Conservation (phyloP, 2,329 filamentous ascomycete species). For the Setomelanomma holmii region DNA sequence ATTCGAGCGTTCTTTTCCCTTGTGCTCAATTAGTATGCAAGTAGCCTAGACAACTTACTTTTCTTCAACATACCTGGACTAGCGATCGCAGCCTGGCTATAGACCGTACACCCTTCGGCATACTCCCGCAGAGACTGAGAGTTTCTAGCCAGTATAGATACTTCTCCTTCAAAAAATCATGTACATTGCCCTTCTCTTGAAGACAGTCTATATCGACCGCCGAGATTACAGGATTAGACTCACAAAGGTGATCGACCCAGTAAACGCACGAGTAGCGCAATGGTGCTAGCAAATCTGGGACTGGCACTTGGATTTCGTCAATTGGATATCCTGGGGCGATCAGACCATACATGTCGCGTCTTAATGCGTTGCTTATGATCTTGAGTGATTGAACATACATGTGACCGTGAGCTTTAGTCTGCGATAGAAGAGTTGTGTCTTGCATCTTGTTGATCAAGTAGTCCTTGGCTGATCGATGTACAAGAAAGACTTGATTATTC, state of each 20-base stretch:
- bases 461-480: constrained; percentile 53
- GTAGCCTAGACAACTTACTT: too few relatives aligned
- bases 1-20: too few relatives aligned
- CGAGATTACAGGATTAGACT: constrained; percentile 10
- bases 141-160: constrained; percentile 19
- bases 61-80: too few relatives aligned
- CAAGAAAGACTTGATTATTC: constrained; percentile 19
- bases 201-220: neutral
- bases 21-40: too few relatives aligned
- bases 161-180: constrained; percentile 10
- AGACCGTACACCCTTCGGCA: too few relatives aligned
- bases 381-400: constrained; percentile 43
- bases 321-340: constrained; percentile 18
- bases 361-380: constrained; percentile 21
- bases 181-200: constrained; percentile 5
- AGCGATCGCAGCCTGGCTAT: too few relatives aligned
- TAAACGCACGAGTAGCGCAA: constrained; percentile 38
- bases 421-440: constrained; percentile 37
- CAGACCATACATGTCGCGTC: constrained; percentile 34
- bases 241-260: constrained; percentile 46
- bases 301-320: constrained; percentile 22
- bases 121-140: constrained; percentile 13
- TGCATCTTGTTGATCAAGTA: constrained; percentile 38
- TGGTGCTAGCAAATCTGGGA: constrained; percentile 33
- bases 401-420: neutral